Conservation (phyloP, 306 rosid genomes). For the Lotus japonicus region DNA sequence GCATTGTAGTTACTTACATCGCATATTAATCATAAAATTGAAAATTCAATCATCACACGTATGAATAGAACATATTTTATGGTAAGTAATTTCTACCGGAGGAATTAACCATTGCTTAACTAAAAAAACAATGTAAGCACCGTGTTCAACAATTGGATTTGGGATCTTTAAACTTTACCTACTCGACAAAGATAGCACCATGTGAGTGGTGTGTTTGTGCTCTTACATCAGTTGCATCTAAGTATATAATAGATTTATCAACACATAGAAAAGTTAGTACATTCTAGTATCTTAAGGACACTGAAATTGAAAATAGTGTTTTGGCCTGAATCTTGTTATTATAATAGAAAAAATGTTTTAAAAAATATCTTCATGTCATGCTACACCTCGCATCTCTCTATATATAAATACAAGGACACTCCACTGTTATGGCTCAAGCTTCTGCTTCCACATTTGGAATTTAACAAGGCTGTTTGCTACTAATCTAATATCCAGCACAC, state of each 20-base stretch:
- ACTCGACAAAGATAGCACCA: slow-evolving; percentile 9
- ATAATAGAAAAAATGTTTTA: no score
- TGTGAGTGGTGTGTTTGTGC: background rate
- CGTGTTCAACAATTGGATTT: slow-evolving; percentile 1
- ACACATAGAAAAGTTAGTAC: slow-evolving; percentile 14
- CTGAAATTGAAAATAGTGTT: background rate
- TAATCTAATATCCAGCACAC: background rate
- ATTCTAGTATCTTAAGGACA: background rate
- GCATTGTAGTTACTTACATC: no score
- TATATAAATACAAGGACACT: slow-evolving; percentile 29
- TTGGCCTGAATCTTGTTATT: background rate
- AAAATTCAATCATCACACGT: no score
- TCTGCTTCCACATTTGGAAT: background rate
- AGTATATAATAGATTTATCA: background rate
- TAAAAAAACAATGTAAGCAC: background rate
- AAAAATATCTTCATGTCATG: slow-evolving; percentile 3
- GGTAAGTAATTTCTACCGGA: no score
- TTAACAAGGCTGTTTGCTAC: background rate
- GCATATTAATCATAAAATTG: no score
- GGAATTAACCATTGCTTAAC: no score
- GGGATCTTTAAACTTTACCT: background rate
- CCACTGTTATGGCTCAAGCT: background rate
- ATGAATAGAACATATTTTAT: no score
- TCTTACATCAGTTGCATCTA: slow-evolving; percentile 19
- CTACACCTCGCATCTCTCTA: background rate